Base-by-base conservation (phyloP, 805 yeast species). In the Peterozyma toletana region DNA sequence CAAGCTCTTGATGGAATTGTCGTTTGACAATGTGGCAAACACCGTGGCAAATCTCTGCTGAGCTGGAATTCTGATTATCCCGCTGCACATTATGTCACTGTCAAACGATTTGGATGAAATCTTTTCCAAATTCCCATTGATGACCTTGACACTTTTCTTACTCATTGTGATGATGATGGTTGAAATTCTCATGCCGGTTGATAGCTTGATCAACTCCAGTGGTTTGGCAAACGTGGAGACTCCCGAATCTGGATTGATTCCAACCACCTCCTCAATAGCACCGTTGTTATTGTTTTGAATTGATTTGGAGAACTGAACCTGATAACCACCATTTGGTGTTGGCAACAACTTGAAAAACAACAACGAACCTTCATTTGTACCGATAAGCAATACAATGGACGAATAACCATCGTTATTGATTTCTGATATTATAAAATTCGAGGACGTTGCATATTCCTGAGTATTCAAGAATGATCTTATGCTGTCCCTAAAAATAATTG, bases 361-460 rank as follows among this genome's bases (percentile, higher is more conserved):
- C 11, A 88, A 55, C 44, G 86, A 84, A 14, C 97, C 97, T 13
- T 65, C 64, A 44, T 78, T 75, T 0, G 96, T 84, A 18, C 98
- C 98, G 11, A 81, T 84, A 18, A 77, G 62, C 62, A 90, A 60
- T 21, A 86, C 53, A 33, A 90, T 76, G n/a, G 88, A 80, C 0
- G 93, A 80, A 53, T 72, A 84, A 0, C 73, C 74, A 45, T 85
- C 93, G 29, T 75, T 78, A 1, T 80, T 85, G 41, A 74, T 67
- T 33, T 77, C 77, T 70, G 85, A 76, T 18, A 86, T 82, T 0
- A 90, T 74, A 59, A 90, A 87, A 50, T 87, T 89, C 40, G 86
- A 58, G 1, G 74, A 56, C 0, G 95, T 83, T 2, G 83, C 74
- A 35, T 43, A 44, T 7, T 14, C 15, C 17, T 31, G 52, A 54